A percentile compares a stretch with the other conserved stretches of the same genome.
Evolutionary conservation across 1,284 basidiomycete species (phyloP).

Genomic region (Ganoderma lucidum): DNA sequence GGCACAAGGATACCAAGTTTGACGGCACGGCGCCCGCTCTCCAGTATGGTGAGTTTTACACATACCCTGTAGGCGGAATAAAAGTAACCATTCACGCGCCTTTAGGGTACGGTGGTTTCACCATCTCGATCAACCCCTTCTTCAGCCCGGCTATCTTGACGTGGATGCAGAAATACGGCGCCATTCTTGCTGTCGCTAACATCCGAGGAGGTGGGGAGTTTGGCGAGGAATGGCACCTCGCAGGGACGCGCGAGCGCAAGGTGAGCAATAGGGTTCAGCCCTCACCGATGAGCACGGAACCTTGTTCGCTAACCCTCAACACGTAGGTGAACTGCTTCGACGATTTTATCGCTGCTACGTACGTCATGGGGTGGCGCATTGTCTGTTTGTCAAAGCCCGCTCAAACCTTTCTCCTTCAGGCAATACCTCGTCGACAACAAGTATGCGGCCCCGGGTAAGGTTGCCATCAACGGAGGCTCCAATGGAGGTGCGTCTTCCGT

Average conservation of each 20-base stretch:
- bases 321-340: conserved; percentile 77
- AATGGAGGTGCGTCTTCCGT: conserved; percentile 67
- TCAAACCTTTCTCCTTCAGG: conserved; percentile 43
- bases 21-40: conserved; percentile 84
- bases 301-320: not conserved
- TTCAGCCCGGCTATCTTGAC: conserved; percentile 82
- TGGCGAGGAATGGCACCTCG: conserved; percentile 83
- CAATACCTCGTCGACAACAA: conserved; percentile 78
- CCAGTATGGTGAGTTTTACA: conserved; percentile 69
- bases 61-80: not conserved
- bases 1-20: conserved; percentile 73
- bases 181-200: conserved; percentile 77
- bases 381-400: conserved; percentile 3
- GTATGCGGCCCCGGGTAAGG: conserved; percentile 75
- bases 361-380: conserved; percentile 38
- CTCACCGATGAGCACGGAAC: not conserved
- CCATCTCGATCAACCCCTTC: conserved; percentile 74
- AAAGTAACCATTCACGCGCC: conserved; percentile 11
- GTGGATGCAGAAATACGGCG: conserved; percentile 79
- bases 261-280: conserved; percentile 43
- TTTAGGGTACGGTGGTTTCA: conserved; percentile 79
- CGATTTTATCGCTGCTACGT: conserved; percentile 85
- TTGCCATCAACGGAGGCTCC: conserved; percentile 81
- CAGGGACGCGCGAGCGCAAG: conserved; percentile 76
- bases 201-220: conserved; percentile 89